A percentile compares a stretch with the other conserved stretches of the same genome.
phyloP scores from a whole-genome alignment of 2,329 filamentous ascomycete genomes.

The Ceratocystiopsis minuta region DNA sequence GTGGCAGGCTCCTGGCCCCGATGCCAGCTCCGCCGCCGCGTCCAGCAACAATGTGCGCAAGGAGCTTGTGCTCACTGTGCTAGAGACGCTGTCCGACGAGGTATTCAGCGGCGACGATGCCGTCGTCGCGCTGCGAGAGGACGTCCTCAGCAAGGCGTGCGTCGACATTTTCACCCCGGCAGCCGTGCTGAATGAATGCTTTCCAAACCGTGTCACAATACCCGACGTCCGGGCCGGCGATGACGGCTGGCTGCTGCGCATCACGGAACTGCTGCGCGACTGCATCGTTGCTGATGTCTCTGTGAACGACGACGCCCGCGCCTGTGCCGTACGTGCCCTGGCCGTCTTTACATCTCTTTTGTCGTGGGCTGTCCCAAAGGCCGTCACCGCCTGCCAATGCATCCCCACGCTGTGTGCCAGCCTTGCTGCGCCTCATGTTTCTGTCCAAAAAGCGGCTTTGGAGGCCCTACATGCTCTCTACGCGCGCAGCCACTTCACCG shows the following conservation, averaged over 20 bases:
- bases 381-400: conserved; percentile 52
- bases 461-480: conserved; percentile 76
- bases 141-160: conserved; percentile 69
- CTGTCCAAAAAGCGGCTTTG: conserved; percentile 62
- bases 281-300: conserved; percentile 50
- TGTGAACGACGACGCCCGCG: conserved; percentile 46
- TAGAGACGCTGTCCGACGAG: conserved; percentile 88
- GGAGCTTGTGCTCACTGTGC: conserved; percentile 69
- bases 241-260: conserved; percentile 73
- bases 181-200: conserved; percentile 54
- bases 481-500: conserved; percentile 52
- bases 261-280: conserved; percentile 54
- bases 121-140: conserved; percentile 65
- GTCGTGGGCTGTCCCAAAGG: conserved; percentile 74
- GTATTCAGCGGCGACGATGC: conserved; percentile 83
- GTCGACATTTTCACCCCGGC: conserved; percentile 86
- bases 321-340: conserved; percentile 59
- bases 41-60: conserved; percentile 45
- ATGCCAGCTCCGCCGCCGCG: too few species aligned
- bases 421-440: conserved; percentile 50
- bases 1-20: conserved; percentile 50
- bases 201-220: conserved; percentile 51
- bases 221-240: conserved; percentile 56
- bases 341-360: conserved; percentile 62
- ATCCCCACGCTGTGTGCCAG: conserved; percentile 54